Percentiles rank a stretch among this genome's conserved stretches.
phyloP scores from a whole-genome alignment of 2,329 filamentous ascomycete species.

The Blumeriella jaapii region DNA sequence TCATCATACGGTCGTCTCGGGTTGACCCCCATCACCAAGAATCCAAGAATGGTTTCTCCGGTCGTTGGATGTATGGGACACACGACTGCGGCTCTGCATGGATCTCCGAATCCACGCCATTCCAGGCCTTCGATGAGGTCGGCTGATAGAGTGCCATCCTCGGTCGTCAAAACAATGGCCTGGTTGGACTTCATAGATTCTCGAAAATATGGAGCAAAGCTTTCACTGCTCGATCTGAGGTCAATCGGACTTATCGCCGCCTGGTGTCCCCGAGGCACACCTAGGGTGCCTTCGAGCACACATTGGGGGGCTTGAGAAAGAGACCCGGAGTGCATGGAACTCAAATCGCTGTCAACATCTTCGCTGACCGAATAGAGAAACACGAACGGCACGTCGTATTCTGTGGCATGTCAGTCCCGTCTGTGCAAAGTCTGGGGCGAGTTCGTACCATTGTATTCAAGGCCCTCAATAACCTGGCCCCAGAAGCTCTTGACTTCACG shows the following conservation, averaged over 20 bases:
- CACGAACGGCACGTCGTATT: conserved; percentile 64
- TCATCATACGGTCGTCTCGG: conserved; percentile 68
- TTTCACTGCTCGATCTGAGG: conserved; percentile 55
- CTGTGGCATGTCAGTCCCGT: conserved; percentile 9
- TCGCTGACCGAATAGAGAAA: conserved; percentile 67
- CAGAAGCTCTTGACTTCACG: conserved; percentile 64
- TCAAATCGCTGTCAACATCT: conserved; percentile 58
- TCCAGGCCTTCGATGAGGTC: conserved; percentile 55
- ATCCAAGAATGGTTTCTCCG: conserved; percentile 62
- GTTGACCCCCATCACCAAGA: conserved; percentile 69
- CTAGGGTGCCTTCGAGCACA: conserved; percentile 60
- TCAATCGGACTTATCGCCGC: conserved; percentile 53
- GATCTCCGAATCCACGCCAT: conserved; percentile 60
- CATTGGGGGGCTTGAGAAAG: conserved; percentile 50
- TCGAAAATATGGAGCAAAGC: conserved; percentile 65
- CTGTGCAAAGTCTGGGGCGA: not conserved
- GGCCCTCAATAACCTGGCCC: conserved; percentile 54
- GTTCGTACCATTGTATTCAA: conserved; percentile 50
- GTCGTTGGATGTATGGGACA: conserved; percentile 69
- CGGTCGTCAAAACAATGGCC: conserved; percentile 57
- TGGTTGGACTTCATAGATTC: conserved; percentile 60
- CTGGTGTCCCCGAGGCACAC: conserved; percentile 52
- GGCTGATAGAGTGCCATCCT: conserved; percentile 52
- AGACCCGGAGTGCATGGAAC: conserved; percentile 60
- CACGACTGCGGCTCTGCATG: conserved; percentile 59